These are phyloP conservation scores for Xerocomus brunneocitrinus DNA, from an alignment of 768 basidiomycete species.

Conservation along the genomic window DNA sequence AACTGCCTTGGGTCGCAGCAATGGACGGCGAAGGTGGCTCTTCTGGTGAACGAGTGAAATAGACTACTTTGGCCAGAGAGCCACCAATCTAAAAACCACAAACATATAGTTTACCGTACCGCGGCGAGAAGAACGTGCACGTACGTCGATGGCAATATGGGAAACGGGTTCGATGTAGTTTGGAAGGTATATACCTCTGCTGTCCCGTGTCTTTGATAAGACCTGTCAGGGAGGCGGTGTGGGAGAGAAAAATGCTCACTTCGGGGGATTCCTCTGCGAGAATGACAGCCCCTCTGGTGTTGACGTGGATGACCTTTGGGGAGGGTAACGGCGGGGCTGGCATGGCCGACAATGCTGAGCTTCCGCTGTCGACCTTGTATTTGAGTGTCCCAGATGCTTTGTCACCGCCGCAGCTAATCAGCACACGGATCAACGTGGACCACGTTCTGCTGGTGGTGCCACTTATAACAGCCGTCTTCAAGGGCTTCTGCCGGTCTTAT, in stretches of 20 bases:
- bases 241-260: slow-evolving; percentile 42
- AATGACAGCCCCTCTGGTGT: slow-evolving; percentile 91
- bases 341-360: slow-evolving; percentile 29
- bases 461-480: too few relatives aligned
- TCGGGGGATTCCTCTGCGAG: slow-evolving; percentile 92
- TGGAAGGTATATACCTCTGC: slow-evolving; percentile 94
- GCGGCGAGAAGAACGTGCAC: slow-evolving; percentile 30
- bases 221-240: slow-evolving; percentile 11
- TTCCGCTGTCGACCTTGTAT: slow-evolving; percentile 10
- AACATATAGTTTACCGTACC: neutral
- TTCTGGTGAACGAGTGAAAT: slow-evolving; percentile 92
- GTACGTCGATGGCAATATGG: slow-evolving; percentile 94
- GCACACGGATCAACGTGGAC: neutral
- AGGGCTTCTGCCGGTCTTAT: neutral
- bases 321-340: slow-evolving; percentile 66
- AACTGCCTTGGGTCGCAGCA: slow-evolving; percentile 55
- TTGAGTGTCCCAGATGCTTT: slow-evolving; percentile 13
- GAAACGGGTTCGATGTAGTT: slow-evolving; percentile 97
- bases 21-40: slow-evolving; percentile 76
- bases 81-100: slow-evolving; percentile 74
- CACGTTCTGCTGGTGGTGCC: slow-evolving; percentile 3
- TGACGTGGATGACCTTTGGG: slow-evolving; percentile 87
- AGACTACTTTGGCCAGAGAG: slow-evolving; percentile 95
- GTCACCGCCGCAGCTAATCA: slow-evolving; percentile 13
- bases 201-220: slow-evolving; percentile 72